Evolutionary conservation across 257 asterid genomes (phyloP).

Genomic region (Penstemon eatonii): DNA sequence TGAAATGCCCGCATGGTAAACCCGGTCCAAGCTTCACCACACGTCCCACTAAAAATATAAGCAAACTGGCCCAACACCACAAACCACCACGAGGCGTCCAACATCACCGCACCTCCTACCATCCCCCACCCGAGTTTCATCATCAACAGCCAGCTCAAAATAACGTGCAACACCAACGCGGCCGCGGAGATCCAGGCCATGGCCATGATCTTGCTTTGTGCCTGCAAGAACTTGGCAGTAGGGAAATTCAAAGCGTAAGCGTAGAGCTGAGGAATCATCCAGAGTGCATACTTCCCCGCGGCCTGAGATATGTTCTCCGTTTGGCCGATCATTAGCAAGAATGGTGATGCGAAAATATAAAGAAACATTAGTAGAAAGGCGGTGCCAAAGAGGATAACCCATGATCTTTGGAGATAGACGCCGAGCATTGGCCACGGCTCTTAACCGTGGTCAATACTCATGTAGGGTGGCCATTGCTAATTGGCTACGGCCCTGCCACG

Average conservation of each 20-base stretch:
- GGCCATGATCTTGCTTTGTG: slow-evolving; percentile 63
- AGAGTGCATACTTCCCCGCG: slow-evolving; percentile 44
- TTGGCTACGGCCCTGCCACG: no score
- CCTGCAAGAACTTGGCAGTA: slow-evolving; percentile 50
- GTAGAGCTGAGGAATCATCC: slow-evolving; percentile 64
- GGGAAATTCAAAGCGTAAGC: slow-evolving; percentile 57
- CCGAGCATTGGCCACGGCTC: no score
- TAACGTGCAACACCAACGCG: slow-evolving; percentile 34
- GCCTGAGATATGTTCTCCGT: slow-evolving; percentile 34
- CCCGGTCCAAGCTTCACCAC: slow-evolving; percentile 62
- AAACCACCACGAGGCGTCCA: slow-evolving; percentile 65
- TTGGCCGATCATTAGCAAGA: slow-evolving; percentile 46
- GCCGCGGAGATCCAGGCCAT: slow-evolving; percentile 41
- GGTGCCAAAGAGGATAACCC: slow-evolving; percentile 45
- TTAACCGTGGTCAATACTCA: no score
- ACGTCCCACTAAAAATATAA: slow-evolving; percentile 50
- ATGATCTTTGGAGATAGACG: slow-evolving; percentile 55
- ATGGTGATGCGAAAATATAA: slow-evolving; percentile 41
- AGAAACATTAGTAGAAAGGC: slow-evolving; percentile 33
- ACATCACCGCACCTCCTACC: slow-evolving; percentile 47
- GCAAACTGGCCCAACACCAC: slow-evolving; percentile 46
- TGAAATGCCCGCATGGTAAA: slow-evolving; percentile 49
- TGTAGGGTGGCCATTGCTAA: no score
- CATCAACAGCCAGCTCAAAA: slow-evolving; percentile 61
- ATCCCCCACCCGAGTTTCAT: slow-evolving; percentile 58